Conservation (phyloP, 768 basidiomycete genomes). For the Collybia sp. region DNA sequence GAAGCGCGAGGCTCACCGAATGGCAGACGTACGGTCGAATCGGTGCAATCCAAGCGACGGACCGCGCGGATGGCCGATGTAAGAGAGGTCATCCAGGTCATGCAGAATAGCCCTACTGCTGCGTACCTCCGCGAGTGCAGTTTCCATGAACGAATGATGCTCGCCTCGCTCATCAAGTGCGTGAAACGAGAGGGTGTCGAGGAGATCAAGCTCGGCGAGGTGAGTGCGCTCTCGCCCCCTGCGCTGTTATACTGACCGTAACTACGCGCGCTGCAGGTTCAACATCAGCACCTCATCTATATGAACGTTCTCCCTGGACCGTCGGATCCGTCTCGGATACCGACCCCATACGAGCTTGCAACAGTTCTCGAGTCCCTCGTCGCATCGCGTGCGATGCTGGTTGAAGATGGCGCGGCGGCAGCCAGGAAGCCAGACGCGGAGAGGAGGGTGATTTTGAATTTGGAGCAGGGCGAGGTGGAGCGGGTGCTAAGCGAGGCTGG, state of each 20-base stretch:
- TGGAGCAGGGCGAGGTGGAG: constrained; percentile 84
- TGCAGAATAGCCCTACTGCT: constrained; percentile 91
- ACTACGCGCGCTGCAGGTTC: constrained; percentile 38
- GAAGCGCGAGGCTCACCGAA: not conserved
- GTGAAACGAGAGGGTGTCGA: constrained; percentile 81
- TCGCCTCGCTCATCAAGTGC: constrained; percentile 79
- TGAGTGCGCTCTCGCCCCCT: constrained; percentile 26
- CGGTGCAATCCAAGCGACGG: constrained; percentile 46
- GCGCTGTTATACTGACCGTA: not conserved
- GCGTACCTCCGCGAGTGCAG: constrained; percentile 79
- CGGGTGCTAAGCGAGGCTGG: constrained; percentile 82
- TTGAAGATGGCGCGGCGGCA: constrained; percentile 57
- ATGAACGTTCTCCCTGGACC: constrained; percentile 55
- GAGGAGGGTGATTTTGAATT: constrained; percentile 70
- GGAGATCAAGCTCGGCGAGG: constrained; percentile 83
- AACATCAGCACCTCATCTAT: constrained; percentile 72
- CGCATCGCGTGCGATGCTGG: constrained; percentile 70
- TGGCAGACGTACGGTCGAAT: constrained; percentile 76
- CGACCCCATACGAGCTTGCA: constrained; percentile 57
- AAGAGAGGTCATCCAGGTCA: constrained; percentile 70
- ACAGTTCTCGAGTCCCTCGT: constrained; percentile 73
- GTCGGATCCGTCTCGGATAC: constrained; percentile 53
- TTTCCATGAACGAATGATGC: constrained; percentile 85
- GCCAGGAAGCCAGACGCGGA: constrained; percentile 58
- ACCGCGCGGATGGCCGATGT: constrained; percentile 70